Percentiles rank a stretch among this genome's conserved stretches.
These are phyloP conservation scores for Hordeum pubiflorum DNA, from an alignment of 202 grass and related monocot genomes.

Conservation along the genomic window DNA sequence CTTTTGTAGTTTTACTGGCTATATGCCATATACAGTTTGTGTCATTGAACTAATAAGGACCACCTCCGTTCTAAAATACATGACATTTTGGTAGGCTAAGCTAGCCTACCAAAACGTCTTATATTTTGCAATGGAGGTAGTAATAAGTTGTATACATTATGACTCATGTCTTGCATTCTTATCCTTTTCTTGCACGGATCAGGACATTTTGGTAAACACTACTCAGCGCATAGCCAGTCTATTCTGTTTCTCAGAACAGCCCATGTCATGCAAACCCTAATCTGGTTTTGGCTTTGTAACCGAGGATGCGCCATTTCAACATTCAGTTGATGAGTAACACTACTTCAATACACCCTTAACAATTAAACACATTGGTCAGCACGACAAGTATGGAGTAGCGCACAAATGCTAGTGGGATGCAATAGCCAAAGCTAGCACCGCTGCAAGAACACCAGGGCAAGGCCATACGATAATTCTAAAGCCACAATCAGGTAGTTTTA, in stretches of 20 bases:
- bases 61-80: too few species aligned
- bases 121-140: too few species aligned
- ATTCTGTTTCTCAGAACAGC: neutral
- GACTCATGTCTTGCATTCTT: neutral
- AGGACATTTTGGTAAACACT: neutral
- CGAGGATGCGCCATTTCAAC: neutral
- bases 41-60: neutral
- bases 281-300: slow-evolving; percentile 8
- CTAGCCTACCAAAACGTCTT: too few species aligned
- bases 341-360: neutral
- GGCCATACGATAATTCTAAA: neutral
- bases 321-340: neutral
- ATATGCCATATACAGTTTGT: neutral
- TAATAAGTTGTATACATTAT: neutral
- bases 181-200: neutral
- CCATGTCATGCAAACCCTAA: neutral
- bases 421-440: neutral
- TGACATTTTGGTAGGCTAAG: too few species aligned
- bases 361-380: neutral
- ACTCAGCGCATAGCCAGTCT: neutral
- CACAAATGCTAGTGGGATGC: neutral
- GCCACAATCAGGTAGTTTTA: neutral
- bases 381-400: neutral
- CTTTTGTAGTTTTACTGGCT: neutral
- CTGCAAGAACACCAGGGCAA: neutral